Conservation (phyloP, 2,329 filamentous ascomycete species). For the Venturia effusa region DNA sequence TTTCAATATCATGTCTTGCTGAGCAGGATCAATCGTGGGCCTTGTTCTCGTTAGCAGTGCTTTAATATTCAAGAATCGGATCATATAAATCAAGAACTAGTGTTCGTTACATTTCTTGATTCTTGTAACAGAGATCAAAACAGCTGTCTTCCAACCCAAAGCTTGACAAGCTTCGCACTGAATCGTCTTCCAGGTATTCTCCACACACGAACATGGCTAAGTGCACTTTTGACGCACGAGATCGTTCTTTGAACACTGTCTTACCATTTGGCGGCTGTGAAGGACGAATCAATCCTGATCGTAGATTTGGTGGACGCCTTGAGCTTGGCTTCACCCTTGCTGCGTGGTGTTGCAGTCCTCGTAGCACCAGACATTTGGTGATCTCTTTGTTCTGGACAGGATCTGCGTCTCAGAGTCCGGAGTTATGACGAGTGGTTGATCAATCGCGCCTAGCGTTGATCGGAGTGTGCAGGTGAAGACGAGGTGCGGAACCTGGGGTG, state of each 20-base stretch:
- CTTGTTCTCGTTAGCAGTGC: not conserved
- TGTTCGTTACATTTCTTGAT: not conserved
- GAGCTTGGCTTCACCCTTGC: not conserved
- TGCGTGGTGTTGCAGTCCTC: not conserved
- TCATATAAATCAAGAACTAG: not conserved
- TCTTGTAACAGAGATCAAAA: not conserved
- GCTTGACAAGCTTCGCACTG: not conserved
- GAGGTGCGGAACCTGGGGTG: not conserved
- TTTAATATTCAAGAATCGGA: not conserved
- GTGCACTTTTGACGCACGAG: not conserved
- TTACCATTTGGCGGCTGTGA: conserved; percentile 1
- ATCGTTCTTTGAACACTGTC: not conserved
- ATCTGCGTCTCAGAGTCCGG: not conserved
- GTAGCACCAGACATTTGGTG: not conserved
- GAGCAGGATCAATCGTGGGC: not conserved
- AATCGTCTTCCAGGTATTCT: not conserved
- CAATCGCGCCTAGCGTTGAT: not conserved
- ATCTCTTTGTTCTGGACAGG: not conserved
- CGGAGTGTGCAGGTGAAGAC: not conserved
- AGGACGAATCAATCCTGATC: conserved; percentile 4
- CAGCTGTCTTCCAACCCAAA: not conserved
- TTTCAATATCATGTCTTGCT: conserved; percentile 9
- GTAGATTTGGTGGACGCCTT: conserved; percentile 3
- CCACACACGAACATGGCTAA: not conserved
- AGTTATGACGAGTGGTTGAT: not conserved